Evolutionary conservation across 2,329 filamentous ascomycete species (phyloP), one percentile per base, ranked within the genome.

Genomic region (Colletotrichum lupini): DNA sequence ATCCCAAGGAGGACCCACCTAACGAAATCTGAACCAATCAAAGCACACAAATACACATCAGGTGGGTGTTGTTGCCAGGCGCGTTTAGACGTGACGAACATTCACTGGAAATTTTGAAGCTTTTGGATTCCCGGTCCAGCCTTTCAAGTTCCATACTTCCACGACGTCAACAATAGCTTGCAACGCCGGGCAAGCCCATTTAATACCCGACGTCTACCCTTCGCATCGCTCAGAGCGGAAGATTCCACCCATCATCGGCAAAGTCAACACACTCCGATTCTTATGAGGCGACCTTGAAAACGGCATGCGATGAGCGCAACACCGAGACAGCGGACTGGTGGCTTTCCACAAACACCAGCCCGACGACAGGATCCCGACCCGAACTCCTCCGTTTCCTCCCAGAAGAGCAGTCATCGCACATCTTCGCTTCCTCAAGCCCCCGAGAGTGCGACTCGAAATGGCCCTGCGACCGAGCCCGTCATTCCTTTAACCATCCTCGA

Each of bases 401-500:
- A 61, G 22, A 42, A 63, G 26, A 68, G 64, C 37, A 60, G 67
- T 37, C 52, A 58, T 49, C 72, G 74, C 49, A 67, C 72, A 28
- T 77, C 81, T 9, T 76, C 79, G 5, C 79, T 90, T 8, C 88
- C 87, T 67, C 80, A 84, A 14, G 88, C 87, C 12, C 88, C 87
- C 53, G 85, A 87, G 68, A 84, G 82, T 75, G 77, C 77, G 28
- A 72, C 78, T 35, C 59, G 65, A 76, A 53, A 53, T 22, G 55
- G 35, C 32, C 42, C 72, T 56, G 71, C 76, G 59, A 75, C 79
- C 68, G 80, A 85, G 66, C 95, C 97, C 42, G 84, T 97, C 68
- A 95, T 99, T 79, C 93, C 97, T 14, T 87, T 94, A 75, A 89
- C 91, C 76, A 85, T 97, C 59, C 88, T 98, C 81, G 96, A 98